Evolutionary conservation across 2,329 filamentous ascomycete genomes (phyloP), one percentile per base, ranked within the genome.

Genomic region (Aureobasidium subglaciale): DNA sequence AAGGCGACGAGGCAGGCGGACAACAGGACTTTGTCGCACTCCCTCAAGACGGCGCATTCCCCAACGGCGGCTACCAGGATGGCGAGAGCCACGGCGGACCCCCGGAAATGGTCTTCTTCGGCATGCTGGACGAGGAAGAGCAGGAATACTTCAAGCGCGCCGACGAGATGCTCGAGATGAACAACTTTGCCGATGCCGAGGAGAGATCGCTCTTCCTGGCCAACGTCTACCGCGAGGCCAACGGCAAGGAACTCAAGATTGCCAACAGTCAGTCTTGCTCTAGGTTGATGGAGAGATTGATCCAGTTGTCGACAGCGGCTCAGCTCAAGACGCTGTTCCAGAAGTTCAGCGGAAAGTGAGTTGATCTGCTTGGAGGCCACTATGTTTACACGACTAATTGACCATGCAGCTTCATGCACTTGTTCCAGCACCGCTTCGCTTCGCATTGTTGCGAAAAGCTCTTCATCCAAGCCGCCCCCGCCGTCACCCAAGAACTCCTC

Each of bases 401-500:
- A 3, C 9, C 18, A 16, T 13, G 32, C 63, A 81, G 78, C 71
- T 95, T 97, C 71, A 76, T 92, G 57, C 86, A 91, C 64, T 80
- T 99, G 25, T 85, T 96, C 50, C 91, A 95, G 68, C 93, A 99
- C 73, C 87, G 93, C 16, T 99, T 99, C 66, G 93, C 93, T 5
- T 95, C 91, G 59, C 93, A 99, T 75, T 97, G 92, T 73, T 96
- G 91, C 69, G 93, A 99, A 73, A 89, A 89, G 24, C 79, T 99
- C 29, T 97, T 99, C 70, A 77, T 91, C 46, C 83, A 88, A 61
- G 87, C 88, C 1, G 91, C 91, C 0, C 86, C 88, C 1, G 74
- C 87, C 10, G 87, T 96, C 34, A 87, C 86, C 13, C 77, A 85
- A 59, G 91, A 96, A 70, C 71, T 88, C 15, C 70, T 73, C 5